These are phyloP conservation scores for Lantana camara DNA, from an alignment of 257 asterid species.

Conservation along the genomic window DNA sequence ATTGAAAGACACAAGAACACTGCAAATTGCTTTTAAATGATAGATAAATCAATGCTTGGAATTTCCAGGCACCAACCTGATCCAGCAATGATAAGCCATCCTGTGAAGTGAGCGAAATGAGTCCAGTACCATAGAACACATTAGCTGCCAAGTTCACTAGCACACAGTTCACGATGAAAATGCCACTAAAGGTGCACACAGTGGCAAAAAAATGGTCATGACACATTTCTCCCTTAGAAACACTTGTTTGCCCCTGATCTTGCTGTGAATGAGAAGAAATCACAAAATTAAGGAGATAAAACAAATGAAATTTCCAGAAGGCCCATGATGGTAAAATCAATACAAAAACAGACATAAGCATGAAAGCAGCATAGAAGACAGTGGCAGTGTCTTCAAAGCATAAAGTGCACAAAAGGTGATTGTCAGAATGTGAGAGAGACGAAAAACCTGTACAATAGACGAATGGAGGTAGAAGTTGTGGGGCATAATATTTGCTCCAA, in stretches of 20 bases:
- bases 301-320: background rate
- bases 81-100: conserved; percentile 88
- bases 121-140: conserved; percentile 67
- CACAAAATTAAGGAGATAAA: background rate
- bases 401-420: conserved; percentile 5
- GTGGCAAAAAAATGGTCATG: conserved; percentile 87
- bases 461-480: conserved; percentile 96
- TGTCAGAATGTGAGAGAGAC: conserved; percentile 28
- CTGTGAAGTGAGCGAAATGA: conserved; percentile 67
- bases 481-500: conserved; percentile 95
- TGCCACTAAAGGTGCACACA: conserved; percentile 74
- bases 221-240: conserved; percentile 60
- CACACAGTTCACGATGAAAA: conserved; percentile 74
- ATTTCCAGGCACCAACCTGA: conserved; percentile 59
- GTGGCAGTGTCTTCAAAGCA: background rate
- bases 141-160: conserved; percentile 74
- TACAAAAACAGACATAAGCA: background rate
- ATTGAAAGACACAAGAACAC: conserved; percentile 15
- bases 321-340: conserved; percentile 9
- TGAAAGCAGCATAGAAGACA: background rate
- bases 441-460: conserved; percentile 81
- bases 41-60: conserved; percentile 4
- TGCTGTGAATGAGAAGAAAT: conserved; percentile 53
- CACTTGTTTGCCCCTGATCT: conserved; percentile 44
- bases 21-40: conserved; percentile 8